Evolutionary conservation across 2,329 filamentous ascomycete genomes (phyloP).

Genomic region (Neonectria hederae): DNA sequence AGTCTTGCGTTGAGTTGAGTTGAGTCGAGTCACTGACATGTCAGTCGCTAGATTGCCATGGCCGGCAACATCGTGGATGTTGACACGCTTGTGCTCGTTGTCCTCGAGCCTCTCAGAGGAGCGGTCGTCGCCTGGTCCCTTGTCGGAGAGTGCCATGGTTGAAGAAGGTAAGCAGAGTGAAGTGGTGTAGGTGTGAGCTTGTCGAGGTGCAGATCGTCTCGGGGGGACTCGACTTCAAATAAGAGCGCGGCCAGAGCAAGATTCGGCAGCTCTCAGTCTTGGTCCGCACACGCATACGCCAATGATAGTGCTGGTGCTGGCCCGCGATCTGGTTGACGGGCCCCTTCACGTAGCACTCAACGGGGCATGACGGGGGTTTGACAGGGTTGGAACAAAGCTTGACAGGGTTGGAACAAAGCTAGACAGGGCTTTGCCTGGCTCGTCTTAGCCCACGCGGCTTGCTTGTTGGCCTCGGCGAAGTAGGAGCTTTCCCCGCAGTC

Average conservation of each 20-base stretch:
- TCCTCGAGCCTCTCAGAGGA: conserved; percentile 35
- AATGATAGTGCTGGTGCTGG: conserved; percentile 12
- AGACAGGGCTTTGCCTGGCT: neutral
- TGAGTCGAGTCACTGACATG: conserved; percentile 28
- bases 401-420: neutral
- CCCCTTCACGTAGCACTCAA: conserved; percentile 32
- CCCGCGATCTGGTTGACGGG: conserved; percentile 5
- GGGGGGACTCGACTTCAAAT: conserved; percentile 30
- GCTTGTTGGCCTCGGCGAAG: conserved; percentile 19
- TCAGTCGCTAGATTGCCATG: conserved; percentile 37
- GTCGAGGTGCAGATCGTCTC: conserved; percentile 22
- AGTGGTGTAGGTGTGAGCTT: conserved; percentile 4
- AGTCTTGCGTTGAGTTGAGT: neutral
- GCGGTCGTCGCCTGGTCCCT: conserved; percentile 35
- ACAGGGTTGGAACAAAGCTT: neutral
- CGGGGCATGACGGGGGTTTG: neutral
- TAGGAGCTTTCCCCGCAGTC: conserved; percentile 15
- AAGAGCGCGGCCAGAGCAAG: conserved; percentile 20
- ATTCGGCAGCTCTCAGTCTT: conserved; percentile 37
- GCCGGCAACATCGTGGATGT: conserved; percentile 35
- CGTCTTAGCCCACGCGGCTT: neutral
- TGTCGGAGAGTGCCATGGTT: conserved; percentile 35
- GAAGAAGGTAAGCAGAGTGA: neutral
- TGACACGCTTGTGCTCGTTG: conserved; percentile 6
- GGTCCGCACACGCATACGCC: conserved; percentile 25